These are phyloP conservation scores for Pseudocercospora pini-densiflorae DNA, from an alignment of 2,329 filamentous ascomycete genomes.

Conservation along the genomic window DNA sequence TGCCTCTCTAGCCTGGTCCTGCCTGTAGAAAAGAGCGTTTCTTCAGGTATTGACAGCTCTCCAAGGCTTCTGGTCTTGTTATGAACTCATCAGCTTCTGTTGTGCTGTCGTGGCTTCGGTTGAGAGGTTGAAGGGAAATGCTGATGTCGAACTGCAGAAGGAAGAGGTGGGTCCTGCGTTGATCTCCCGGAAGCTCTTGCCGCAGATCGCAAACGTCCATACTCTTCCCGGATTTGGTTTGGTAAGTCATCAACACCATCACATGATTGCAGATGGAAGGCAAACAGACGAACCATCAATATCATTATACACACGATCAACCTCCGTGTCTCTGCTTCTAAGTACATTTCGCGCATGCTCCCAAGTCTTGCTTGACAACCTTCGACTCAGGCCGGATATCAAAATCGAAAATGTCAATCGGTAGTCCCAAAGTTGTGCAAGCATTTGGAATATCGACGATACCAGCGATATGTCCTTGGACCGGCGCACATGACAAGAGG, in stretches of 20 bases:
- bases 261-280: no score
- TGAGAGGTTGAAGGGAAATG: not conserved
- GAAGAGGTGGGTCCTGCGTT: not conserved
- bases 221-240: not conserved
- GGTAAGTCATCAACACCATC: no score
- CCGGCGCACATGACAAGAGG: constrained; percentile 80
- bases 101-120: not conserved
- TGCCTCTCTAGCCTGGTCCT: no score
- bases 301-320: no score
- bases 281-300: no score
- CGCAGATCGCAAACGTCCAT: not conserved
- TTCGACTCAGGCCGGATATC: constrained; percentile 74
- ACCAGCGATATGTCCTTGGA: constrained; percentile 86
- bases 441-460: constrained; percentile 77
- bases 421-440: constrained; percentile 84
- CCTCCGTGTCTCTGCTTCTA: not conserved
- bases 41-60: not conserved
- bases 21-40: no score
- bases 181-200: not conserved
- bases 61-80: not conserved
- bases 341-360: constrained; percentile 61
- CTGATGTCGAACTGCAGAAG: not conserved
- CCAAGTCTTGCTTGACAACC: constrained; percentile 69
- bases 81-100: not conserved
- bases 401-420: constrained; percentile 95